phyloP scores from a whole-genome alignment of 768 basidiomycete genomes.

The Tricholoma sp. region DNA sequence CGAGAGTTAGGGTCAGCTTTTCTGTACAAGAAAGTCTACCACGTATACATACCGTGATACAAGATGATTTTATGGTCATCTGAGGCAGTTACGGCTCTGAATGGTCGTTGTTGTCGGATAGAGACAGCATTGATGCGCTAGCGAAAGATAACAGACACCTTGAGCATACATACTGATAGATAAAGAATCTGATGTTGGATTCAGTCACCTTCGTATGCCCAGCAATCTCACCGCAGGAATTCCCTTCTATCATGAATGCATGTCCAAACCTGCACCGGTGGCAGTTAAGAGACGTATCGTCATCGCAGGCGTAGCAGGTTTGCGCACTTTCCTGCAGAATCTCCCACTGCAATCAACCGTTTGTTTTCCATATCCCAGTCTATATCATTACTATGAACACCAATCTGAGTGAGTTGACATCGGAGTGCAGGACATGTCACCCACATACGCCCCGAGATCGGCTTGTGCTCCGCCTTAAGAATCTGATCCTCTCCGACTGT shows the following conservation, averaged over 20 bases:
- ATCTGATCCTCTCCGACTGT: slow-evolving; percentile 78
- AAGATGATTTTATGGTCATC: slow-evolving; percentile 83
- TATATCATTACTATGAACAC: slow-evolving; percentile 70
- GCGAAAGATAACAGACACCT: background rate
- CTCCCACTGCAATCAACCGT: slow-evolving; percentile 91
- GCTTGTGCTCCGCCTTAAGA: slow-evolving; percentile 78
- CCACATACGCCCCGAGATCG: slow-evolving; percentile 69
- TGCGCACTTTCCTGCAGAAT: slow-evolving; percentile 79
- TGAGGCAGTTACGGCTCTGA: slow-evolving; percentile 82
- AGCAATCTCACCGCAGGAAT: slow-evolving; percentile 82
- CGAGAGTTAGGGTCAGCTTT: background rate
- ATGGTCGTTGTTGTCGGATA: slow-evolving; percentile 85
- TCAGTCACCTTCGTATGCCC: slow-evolving; percentile 78
- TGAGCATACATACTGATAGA: background rate
- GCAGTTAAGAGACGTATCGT: background rate
- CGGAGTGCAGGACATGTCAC: slow-evolving; percentile 15
- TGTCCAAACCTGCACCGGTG: slow-evolving; percentile 63
- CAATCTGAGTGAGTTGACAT: background rate
- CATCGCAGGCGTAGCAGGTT: background rate
- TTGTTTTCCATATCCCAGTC: slow-evolving; percentile 97
- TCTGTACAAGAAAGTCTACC: background rate
- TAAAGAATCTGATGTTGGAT: background rate
- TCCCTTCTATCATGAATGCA: slow-evolving; percentile 80
- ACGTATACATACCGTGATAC: slow-evolving; percentile 54
- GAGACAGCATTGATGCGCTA: slow-evolving; percentile 85